Conservation (phyloP, 371 early-diverging fungal species). For the Mucor plumbeus region DNA sequence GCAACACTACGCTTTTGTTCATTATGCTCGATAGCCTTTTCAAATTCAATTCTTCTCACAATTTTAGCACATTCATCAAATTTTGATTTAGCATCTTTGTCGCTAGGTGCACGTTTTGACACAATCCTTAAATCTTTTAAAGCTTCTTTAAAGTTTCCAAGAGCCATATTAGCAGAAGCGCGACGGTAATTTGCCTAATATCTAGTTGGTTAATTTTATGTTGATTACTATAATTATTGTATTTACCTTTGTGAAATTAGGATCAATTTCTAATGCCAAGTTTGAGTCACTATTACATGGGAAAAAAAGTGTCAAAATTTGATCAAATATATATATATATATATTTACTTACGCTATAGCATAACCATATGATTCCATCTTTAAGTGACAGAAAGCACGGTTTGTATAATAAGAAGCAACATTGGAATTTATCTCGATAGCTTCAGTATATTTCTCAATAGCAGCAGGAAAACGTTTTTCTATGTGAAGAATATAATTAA, state of each 20-base stretch:
- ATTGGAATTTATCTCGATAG: slow-evolving; percentile 81
- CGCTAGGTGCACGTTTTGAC: slow-evolving; percentile 68
- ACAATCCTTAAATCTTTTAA: slow-evolving; percentile 84
- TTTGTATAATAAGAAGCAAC: slow-evolving; percentile 91
- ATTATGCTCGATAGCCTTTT: slow-evolving; percentile 81
- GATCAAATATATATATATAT: slow-evolving; percentile 2
- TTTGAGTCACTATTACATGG: slow-evolving; percentile 76
- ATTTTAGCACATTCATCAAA: slow-evolving; percentile 89
- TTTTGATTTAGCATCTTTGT: slow-evolving; percentile 73
- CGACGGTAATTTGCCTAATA: slow-evolving; percentile 84
- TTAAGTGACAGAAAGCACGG: slow-evolving; percentile 89
- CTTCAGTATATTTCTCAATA: slow-evolving; percentile 82
- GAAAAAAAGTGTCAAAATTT: background rate
- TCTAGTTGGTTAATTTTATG: too few species aligned
- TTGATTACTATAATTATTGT: background rate
- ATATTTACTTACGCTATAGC: slow-evolving; percentile 75
- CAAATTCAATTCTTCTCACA: slow-evolving; percentile 85
- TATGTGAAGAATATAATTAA: background rate
- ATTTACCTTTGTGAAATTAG: slow-evolving; percentile 80
- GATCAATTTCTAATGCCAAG: slow-evolving; percentile 83
- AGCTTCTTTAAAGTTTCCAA: slow-evolving; percentile 84
- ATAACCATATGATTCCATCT: slow-evolving; percentile 88
- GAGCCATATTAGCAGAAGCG: slow-evolving; percentile 86
- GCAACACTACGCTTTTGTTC: slow-evolving; percentile 51
- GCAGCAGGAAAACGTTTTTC: slow-evolving; percentile 82